Conservation (phyloP, 306 rosid genomes). For the Rubus parviflorus region DNA sequence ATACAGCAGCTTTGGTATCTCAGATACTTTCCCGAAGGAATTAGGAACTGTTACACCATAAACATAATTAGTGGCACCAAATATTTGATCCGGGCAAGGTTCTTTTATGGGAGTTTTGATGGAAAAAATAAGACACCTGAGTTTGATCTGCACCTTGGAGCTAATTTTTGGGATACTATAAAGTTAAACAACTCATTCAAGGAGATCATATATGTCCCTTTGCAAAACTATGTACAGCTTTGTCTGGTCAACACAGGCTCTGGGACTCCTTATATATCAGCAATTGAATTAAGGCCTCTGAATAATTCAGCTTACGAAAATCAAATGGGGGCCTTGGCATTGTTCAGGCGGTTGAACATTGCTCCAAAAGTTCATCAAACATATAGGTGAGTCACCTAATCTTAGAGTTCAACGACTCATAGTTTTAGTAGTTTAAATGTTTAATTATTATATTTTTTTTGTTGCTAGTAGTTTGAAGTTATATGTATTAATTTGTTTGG, state of each 20-base stretch:
- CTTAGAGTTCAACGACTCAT: no score
- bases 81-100: no score
- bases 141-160: background rate
- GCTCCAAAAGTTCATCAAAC: background rate
- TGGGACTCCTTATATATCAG: conserved; percentile 43
- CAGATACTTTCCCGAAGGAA: no score
- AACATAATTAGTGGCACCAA: no score
- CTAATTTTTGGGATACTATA: conserved; percentile 29
- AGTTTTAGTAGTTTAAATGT: no score
- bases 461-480: no score
- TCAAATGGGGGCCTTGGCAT: conserved; percentile 5
- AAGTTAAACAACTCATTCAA: background rate
- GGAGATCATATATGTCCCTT: conserved; percentile 35
- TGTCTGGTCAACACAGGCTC: conserved; percentile 39
- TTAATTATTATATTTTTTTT: no score
- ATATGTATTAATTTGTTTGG: no score
- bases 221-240: conserved; percentile 22
- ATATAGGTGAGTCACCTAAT: conserved; percentile 18
- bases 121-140: no score
- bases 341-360: background rate
- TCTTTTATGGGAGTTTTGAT: no score
- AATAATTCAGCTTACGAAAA: conserved; percentile 12
- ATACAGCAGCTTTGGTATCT: no score
- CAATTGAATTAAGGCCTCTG: conserved; percentile 40
- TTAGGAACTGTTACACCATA: no score